Percentiles rank a stretch among this genome's conserved stretches.
These are phyloP conservation scores for Pleurotus tuber-regium DNA, from an alignment of 768 basidiomycete species.

Conservation along the genomic window DNA sequence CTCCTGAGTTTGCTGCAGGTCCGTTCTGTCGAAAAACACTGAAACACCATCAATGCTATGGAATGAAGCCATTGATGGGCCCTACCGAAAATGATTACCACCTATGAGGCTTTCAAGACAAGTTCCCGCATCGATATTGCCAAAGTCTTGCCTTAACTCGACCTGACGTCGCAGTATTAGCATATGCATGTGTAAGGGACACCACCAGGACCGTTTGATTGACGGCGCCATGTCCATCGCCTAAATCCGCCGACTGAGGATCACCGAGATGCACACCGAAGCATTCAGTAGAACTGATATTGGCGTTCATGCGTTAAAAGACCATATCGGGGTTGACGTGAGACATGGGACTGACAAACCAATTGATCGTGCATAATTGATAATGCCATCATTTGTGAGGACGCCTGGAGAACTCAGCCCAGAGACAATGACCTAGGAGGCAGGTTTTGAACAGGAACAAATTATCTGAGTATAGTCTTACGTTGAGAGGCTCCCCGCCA, in stretches of 20 bases:
- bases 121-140: slow-evolving; percentile 59
- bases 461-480: slow-evolving; percentile 52
- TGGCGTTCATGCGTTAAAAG: slow-evolving; percentile 26
- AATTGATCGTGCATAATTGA: slow-evolving; percentile 59
- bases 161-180: slow-evolving; percentile 29
- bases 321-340: too few species aligned
- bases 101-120: slow-evolving; percentile 78
- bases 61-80: too few species aligned
- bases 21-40: slow-evolving; percentile 64
- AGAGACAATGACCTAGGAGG: slow-evolving; percentile 62
- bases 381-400: slow-evolving; percentile 51
- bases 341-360: slow-evolving; percentile 57
- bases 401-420: slow-evolving; percentile 56
- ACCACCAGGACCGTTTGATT: slow-evolving; percentile 54
- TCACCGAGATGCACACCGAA: slow-evolving; percentile 68
- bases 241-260: slow-evolving; percentile 70
- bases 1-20: slow-evolving; percentile 38
- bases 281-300: slow-evolving; percentile 53
- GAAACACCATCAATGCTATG: too few species aligned
- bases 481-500: slow-evolving; percentile 76
- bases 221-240: slow-evolving; percentile 70
- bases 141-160: slow-evolving; percentile 76
- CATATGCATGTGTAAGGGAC: background rate
- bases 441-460: too few species aligned
- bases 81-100: slow-evolving; percentile 71